phyloP scores from a whole-genome alignment of 148 eudicot genomes.

The Persicaria maculosa region DNA sequence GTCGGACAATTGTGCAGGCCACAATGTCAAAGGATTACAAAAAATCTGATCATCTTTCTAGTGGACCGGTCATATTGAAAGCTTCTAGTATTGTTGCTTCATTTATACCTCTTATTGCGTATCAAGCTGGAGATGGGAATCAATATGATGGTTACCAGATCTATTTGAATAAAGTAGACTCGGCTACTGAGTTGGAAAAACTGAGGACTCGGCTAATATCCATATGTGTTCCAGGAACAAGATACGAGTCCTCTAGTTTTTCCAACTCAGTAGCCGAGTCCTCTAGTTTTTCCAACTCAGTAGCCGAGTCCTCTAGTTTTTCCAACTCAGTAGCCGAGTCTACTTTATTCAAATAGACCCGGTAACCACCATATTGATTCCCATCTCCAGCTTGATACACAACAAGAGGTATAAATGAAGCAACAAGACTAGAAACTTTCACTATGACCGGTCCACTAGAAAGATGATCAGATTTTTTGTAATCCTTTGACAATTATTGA shows the following conservation, averaged over 20 bases:
- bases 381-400: conserved; percentile 75
- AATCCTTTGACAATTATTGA: conserved; percentile 46
- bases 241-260: no score
- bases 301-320: conserved; percentile 37
- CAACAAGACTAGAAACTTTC: conserved; percentile 52
- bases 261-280: no score
- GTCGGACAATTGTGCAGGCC: conserved; percentile 57
- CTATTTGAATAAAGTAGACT: conserved; percentile 39
- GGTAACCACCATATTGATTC: conserved; percentile 85
- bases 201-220: conserved; percentile 52
- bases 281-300: no score
- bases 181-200: conserved; percentile 27
- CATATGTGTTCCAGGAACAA: conserved; percentile 55
- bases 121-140: conserved; percentile 79
- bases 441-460: conserved; percentile 35
- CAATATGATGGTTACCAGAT: conserved; percentile 87
- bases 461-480: conserved; percentile 30
- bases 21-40: conserved; percentile 38
- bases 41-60: conserved; percentile 28
- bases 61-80: conserved; percentile 42
- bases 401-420: conserved; percentile 56
- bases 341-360: conserved; percentile 50
- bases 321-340: conserved; percentile 28
- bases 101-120: conserved; percentile 49
- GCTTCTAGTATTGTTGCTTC: conserved; percentile 60